These are phyloP conservation scores for Pedinophyceae sp. DNA, from an alignment of 139 green algal species.

Conservation along the genomic window DNA sequence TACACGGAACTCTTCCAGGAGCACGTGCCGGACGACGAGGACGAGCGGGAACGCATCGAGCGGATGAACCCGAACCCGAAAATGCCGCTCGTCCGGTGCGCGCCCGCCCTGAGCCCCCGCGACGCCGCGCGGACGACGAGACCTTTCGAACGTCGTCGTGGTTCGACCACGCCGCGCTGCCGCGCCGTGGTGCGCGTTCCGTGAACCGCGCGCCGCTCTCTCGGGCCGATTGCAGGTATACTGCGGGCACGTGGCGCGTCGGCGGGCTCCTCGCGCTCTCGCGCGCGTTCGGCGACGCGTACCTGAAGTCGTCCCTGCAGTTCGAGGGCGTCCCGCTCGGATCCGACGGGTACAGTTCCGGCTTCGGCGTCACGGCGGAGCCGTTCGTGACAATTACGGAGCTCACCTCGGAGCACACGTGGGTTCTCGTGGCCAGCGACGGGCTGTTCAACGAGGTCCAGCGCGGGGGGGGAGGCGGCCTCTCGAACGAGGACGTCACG, in stretches of 20 bases:
- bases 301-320: slow-evolving; percentile 64
- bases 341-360: slow-evolving; percentile 47
- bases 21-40: slow-evolving; percentile 66
- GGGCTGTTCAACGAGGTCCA: slow-evolving; percentile 72
- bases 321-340: slow-evolving; percentile 64
- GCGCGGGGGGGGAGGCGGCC: slow-evolving; percentile 67
- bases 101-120: too few species aligned
- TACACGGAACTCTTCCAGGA: slow-evolving; percentile 64
- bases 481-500: slow-evolving; percentile 37
- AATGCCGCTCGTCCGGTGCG: slow-evolving; percentile 61
- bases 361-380: slow-evolving; percentile 69
- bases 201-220: too few species aligned
- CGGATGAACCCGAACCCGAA: slow-evolving; percentile 81
- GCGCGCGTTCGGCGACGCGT: slow-evolving; percentile 88
- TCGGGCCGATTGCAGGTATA: too few species aligned
- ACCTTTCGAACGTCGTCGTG: too few species aligned
- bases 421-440: slow-evolving; percentile 63
- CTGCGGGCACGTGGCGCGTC: slow-evolving; percentile 85
- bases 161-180: too few species aligned
- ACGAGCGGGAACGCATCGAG: slow-evolving; percentile 68
- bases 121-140: too few species aligned
- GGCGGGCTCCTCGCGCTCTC: slow-evolving; percentile 86
- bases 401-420: slow-evolving; percentile 46
- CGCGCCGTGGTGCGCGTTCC: too few species aligned
- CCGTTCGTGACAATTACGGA: slow-evolving; percentile 39